These are phyloP conservation scores for Coemansia guatemalensis DNA, from an alignment of 192 early-diverging fungal species.

Conservation along the genomic window DNA sequence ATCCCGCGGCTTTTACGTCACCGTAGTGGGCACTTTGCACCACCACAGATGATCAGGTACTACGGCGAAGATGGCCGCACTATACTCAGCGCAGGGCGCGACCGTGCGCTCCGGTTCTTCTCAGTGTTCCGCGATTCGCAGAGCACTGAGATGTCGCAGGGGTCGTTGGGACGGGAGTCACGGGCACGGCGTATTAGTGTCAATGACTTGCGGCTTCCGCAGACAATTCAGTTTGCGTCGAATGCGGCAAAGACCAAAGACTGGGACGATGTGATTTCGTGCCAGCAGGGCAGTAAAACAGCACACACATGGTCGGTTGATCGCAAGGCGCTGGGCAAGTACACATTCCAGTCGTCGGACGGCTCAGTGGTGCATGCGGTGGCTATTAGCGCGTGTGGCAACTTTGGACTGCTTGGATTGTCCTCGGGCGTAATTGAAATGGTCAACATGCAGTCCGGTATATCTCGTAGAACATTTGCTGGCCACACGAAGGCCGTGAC, in stretches of 20 bases:
- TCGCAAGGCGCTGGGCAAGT: constrained; percentile 72
- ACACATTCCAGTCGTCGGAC: constrained; percentile 66
- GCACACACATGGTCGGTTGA: constrained; percentile 86
- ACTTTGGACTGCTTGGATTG: constrained; percentile 89
- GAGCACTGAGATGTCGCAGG: constrained; percentile 85
- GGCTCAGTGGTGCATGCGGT: constrained; percentile 58
- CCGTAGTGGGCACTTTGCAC: constrained; percentile 82
- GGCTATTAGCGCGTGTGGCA: constrained; percentile 84
- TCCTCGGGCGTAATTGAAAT: constrained; percentile 76
- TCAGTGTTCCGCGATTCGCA: constrained; percentile 83
- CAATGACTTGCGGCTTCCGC: constrained; percentile 71
- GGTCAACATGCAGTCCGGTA: constrained; percentile 96
- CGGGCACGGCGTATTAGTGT: constrained; percentile 60
- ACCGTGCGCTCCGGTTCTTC: constrained; percentile 80
- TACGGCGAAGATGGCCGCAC: constrained; percentile 70
- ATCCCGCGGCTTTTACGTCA: too few species aligned
- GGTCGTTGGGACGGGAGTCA: constrained; percentile 44
- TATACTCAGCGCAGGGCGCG: constrained; percentile 81
- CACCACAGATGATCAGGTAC: constrained; percentile 79
- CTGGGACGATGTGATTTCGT: constrained; percentile 92
- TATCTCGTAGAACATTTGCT: constrained; percentile 67
- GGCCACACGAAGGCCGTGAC: constrained; percentile 80
- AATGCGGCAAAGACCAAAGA: constrained; percentile 65
- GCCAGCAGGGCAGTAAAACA: constrained; percentile 70
- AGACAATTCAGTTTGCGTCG: constrained; percentile 73